phyloP scores from a whole-genome alignment of 306 rosid species.

The Crotalaria pallida region DNA sequence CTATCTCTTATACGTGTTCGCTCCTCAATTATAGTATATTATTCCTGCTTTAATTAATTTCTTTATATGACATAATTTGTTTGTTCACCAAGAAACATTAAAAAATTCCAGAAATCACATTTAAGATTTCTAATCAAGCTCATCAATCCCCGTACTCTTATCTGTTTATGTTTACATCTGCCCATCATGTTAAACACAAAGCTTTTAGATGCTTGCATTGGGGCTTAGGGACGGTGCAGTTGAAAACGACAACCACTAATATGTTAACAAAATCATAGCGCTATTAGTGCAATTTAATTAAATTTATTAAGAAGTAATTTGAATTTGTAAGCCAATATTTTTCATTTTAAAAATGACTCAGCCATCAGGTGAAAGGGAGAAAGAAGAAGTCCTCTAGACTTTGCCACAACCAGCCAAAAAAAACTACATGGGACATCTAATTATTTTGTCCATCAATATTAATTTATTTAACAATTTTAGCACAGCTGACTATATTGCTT shows the following conservation, averaged over 20 bases:
- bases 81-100: conserved; percentile 39
- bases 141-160: background rate
- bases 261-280: background rate
- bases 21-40: conserved; percentile 19
- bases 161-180: background rate
- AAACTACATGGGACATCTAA: no score
- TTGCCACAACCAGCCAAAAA: no score
- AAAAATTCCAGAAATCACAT: conserved; percentile 9
- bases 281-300: background rate
- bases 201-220: background rate
- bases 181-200: background rate
- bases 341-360: no score
- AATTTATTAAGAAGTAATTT: background rate
- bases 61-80: conserved; percentile 29
- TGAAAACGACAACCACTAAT: no score
- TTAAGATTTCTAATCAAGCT: conserved; percentile 7
- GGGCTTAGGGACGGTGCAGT: conserved; percentile 9
- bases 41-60: no score
- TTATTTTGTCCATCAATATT: no score
- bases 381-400: no score
- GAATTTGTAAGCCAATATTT: no score
- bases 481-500: background rate
- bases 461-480: background rate
- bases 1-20: conserved; percentile 39
- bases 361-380: no score